These are phyloP conservation scores for Candida morakotiae DNA, from an alignment of 805 yeast genomes.

Conservation along the genomic window DNA sequence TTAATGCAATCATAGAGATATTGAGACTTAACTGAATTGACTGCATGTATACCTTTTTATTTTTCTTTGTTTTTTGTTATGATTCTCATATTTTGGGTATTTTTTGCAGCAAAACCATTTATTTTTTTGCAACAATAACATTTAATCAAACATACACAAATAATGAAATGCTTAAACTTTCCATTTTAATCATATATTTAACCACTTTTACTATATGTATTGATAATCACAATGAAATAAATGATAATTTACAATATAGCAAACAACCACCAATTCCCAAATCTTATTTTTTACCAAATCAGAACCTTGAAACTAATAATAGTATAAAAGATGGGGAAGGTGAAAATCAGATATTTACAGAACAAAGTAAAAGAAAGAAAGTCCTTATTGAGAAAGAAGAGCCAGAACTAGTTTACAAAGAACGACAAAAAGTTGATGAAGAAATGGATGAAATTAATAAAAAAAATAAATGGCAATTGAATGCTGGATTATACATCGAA, in stretches of 20 bases:
- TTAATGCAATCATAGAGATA: no score
- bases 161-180: neutral
- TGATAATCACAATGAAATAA: neutral
- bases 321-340: neutral
- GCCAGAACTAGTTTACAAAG: neutral
- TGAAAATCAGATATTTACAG: neutral
- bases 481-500: slow-evolving; percentile 6
- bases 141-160: no score
- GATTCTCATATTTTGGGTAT: neutral
- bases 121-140: no score
- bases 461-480: slow-evolving; percentile 4
- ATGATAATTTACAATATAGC: no score
- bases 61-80: neutral
- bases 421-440: slow-evolving; percentile 1
- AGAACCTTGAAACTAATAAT: no score
- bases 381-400: neutral
- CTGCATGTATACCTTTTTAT: no score
- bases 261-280: neutral
- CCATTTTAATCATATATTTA: neutral
- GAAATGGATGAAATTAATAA: slow-evolving; percentile 1
- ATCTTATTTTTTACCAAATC: neutral
- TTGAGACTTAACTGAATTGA: no score
- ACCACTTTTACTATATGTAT: neutral
- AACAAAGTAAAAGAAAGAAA: neutral
- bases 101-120: no score